phyloP scores from a whole-genome alignment of 2,329 filamentous ascomycete genomes.

The Fusarium coicis region DNA sequence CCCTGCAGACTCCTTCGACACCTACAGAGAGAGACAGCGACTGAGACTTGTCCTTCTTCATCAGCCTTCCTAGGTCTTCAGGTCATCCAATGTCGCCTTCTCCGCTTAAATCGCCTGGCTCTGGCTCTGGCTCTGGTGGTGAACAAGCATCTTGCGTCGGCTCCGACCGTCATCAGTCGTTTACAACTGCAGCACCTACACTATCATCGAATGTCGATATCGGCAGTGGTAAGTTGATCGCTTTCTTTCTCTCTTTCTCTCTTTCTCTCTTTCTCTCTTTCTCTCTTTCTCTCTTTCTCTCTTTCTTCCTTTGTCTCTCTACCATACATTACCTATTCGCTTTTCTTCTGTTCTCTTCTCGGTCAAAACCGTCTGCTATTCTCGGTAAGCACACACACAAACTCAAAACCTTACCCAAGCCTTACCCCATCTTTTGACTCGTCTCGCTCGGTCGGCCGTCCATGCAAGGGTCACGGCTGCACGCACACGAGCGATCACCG shows the following conservation, averaged over 20 bases:
- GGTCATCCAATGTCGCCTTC: conserved; percentile 21
- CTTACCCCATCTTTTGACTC: conserved; percentile 5
- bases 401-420: neutral
- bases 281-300: neutral
- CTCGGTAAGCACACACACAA: neutral
- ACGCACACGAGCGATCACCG: conserved; percentile 29
- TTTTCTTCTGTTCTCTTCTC: neutral
- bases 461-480: conserved; percentile 35
- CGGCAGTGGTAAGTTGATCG: conserved; percentile 3
- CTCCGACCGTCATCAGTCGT: conserved; percentile 30
- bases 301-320: neutral
- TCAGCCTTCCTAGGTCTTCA: neutral
- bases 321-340: neutral
- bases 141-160: conserved; percentile 24
- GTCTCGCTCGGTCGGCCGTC: neutral
- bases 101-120: conserved; percentile 2
- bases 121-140: neutral
- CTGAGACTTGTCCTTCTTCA: neutral
- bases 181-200: neutral
- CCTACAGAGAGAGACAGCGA: neutral
- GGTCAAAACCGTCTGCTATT: conserved; percentile 11
- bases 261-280: neutral
- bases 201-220: conserved; percentile 1
- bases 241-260: neutral
- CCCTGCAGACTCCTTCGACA: neutral